Base-by-base conservation (phyloP, 2,329 filamentous ascomycete species). In the Ophiostoma sp. region DNA sequence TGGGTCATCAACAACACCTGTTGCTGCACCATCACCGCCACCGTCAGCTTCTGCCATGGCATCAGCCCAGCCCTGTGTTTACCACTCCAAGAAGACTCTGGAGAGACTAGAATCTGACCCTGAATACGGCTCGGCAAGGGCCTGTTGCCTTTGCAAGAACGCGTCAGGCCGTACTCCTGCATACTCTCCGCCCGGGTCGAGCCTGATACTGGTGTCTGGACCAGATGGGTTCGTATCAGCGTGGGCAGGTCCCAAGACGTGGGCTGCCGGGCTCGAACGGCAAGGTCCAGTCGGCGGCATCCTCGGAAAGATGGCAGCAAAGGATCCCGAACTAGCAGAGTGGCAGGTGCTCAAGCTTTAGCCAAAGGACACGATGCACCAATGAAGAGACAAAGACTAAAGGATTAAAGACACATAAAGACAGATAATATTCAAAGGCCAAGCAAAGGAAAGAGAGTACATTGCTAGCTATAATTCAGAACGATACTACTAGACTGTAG, bases 151-250 rank as follows among this genome's bases (percentile, higher is more conserved):
- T 72, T 9, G 68, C 67, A 0, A 64, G 72, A 11, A 74, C 14
- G 18, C 14, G n/a, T 14, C 55, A 60, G 55, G 38, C 18, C 18
- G 42, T 8, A n/a, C 49, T 27, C 16, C 6, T 18, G 55, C 55
- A 16, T 73, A 5, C 73, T 74, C 11, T 74, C 78, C 0, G 82
- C 85, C 66, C 0, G 27, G 65, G 3, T 45, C 66, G 40, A 88
- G 87, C 70, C 76, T 97, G 27, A 81, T 97, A n/a, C 82, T 97
- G 68, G 85, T 98, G 1, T 96, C 93, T 0, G 95, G 95, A 0
- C 94, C 95, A 0, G 92, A 96, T 67, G 94, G 95, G 0, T 98
- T 98, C 78, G 84, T 98, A 52, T 84, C 85, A 60, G 85, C 89
- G 72, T 91, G 90, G 78, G 92, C 92, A 2, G 94, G 95, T 1